Conservation (phyloP, 2,329 filamentous ascomycete genomes). For the Emericellopsis cladophorae region DNA sequence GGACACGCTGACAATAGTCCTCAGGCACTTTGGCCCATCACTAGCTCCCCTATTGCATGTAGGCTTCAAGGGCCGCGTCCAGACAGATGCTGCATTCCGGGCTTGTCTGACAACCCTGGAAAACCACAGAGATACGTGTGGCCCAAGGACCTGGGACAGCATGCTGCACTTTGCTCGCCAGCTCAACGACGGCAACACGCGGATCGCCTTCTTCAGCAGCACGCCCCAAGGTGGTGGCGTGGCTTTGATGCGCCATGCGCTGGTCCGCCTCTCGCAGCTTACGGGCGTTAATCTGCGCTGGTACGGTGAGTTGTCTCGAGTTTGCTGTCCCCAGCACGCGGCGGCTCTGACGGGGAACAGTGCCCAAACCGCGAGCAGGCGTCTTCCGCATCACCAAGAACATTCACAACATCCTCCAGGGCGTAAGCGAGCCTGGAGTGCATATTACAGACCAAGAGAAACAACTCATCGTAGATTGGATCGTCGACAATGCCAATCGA, state of each 20-base stretch:
- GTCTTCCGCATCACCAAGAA: constrained; percentile 79
- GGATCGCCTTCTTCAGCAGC: constrained; percentile 67
- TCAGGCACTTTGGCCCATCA: constrained; percentile 59
- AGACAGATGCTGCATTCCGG: constrained; percentile 55
- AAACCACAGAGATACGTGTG: constrained; percentile 49
- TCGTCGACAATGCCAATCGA: constrained; percentile 56
- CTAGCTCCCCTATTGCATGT: constrained; percentile 56
- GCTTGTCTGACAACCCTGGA: constrained; percentile 44
- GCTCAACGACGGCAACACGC: constrained; percentile 50
- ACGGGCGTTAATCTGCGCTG: constrained; percentile 60
- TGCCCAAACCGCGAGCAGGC: constrained; percentile 67
- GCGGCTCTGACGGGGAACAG: constrained; percentile 18
- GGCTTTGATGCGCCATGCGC: constrained; percentile 67
- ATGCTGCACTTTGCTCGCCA: constrained; percentile 50
- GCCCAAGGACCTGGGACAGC: constrained; percentile 49
- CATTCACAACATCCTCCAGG: constrained; percentile 80
- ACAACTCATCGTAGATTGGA: constrained; percentile 55
- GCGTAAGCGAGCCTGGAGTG: constrained; percentile 53
- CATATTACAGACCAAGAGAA: constrained; percentile 52
- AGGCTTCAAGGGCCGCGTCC: constrained; percentile 54
- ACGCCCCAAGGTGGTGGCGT: constrained; percentile 77
- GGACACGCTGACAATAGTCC: background rate
- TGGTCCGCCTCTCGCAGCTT: constrained; percentile 57
- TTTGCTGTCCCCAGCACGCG: background rate
- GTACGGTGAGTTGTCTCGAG: constrained; percentile 38